Percentiles rank a stretch among this genome's conserved stretches.
phyloP scores from a whole-genome alignment of 2,329 filamentous ascomycete genomes.

The Pseudocercospora crystallina region DNA sequence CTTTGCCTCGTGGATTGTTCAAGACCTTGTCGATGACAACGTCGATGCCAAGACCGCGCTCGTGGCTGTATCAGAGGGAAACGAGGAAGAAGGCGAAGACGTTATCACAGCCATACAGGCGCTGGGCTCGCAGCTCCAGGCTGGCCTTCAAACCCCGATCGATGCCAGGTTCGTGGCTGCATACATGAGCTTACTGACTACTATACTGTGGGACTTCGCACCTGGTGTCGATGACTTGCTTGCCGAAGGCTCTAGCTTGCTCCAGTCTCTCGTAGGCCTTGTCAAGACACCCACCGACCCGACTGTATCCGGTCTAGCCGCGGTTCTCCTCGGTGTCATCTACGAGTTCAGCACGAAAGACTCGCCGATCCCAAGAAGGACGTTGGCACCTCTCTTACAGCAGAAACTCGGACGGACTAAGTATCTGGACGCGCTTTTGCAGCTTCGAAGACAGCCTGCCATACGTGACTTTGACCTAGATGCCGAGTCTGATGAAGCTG shows the following conservation, averaged over 20 bases:
- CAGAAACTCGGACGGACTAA: slow-evolving; percentile 79
- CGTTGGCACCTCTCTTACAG: slow-evolving; percentile 74
- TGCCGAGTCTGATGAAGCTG: slow-evolving; percentile 24
- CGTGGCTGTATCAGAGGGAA: slow-evolving; percentile 82
- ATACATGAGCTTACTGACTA: slow-evolving; percentile 83
- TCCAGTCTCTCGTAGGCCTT: slow-evolving; percentile 44
- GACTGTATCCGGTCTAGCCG: slow-evolving; percentile 64
- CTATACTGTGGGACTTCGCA: slow-evolving; percentile 90
- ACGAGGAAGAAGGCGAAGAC: slow-evolving; percentile 86
- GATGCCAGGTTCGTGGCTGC: slow-evolving; percentile 79
- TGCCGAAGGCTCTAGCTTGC: slow-evolving; percentile 87
- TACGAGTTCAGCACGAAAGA: slow-evolving; percentile 99
- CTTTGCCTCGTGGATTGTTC: slow-evolving; percentile 83
- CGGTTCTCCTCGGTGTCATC: slow-evolving; percentile 79
- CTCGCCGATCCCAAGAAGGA: slow-evolving; percentile 80
- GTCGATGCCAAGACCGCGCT: slow-evolving; percentile 74
- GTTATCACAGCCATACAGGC: slow-evolving; percentile 92
- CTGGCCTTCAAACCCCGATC: slow-evolving; percentile 65
- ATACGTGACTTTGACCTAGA: slow-evolving; percentile 85
- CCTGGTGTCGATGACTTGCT: slow-evolving; percentile 92
- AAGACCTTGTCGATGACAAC: slow-evolving; percentile 82
- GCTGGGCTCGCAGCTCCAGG: slow-evolving; percentile 80
- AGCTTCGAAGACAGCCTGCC: slow-evolving; percentile 72
- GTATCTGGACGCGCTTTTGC: slow-evolving; percentile 78
- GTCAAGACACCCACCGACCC: slow-evolving; percentile 62